A percentile compares a stretch with the other conserved stretches of the same genome.
These are phyloP conservation scores for Pythium biforme DNA, from an alignment of 352 stramenopile genomes.

Conservation along the genomic window DNA sequence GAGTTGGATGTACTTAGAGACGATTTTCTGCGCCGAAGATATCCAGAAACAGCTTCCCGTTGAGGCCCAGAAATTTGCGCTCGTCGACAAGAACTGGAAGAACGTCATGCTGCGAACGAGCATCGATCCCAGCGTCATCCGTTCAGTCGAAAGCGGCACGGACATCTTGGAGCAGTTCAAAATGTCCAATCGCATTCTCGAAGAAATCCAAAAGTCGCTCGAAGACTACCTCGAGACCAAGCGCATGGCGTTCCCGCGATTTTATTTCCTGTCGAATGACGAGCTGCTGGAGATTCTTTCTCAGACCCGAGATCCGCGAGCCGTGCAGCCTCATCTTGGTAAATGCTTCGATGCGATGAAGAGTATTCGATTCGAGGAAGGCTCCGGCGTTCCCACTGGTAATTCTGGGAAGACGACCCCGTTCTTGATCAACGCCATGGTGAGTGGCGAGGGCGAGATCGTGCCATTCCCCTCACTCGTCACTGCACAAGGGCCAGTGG, in stretches of 20 bases:
- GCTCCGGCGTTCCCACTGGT: slow-evolving; percentile 77
- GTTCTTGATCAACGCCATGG: slow-evolving; percentile 73
- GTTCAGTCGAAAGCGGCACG: slow-evolving; percentile 64
- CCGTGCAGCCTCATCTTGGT: slow-evolving; percentile 93
- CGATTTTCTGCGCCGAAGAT: slow-evolving; percentile 87
- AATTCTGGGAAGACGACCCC: slow-evolving; percentile 45
- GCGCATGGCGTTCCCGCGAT: slow-evolving; percentile 90
- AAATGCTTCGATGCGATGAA: slow-evolving; percentile 95
- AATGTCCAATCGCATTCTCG: slow-evolving; percentile 80
- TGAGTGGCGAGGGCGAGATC: slow-evolving; percentile 90
- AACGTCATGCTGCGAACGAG: slow-evolving; percentile 79
- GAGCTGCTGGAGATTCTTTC: slow-evolving; percentile 93
- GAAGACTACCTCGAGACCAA: slow-evolving; percentile 95
- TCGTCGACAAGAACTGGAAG: slow-evolving; percentile 88
- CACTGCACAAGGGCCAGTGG: slow-evolving; percentile 72
- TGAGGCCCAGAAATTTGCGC: slow-evolving; percentile 81
- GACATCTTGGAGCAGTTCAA: slow-evolving; percentile 84
- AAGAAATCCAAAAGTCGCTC: slow-evolving; percentile 93
- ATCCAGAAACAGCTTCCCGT: slow-evolving; percentile 88
- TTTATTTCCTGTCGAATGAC: slow-evolving; percentile 95
- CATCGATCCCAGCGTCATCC: slow-evolving; percentile 72
- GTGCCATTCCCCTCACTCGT: slow-evolving; percentile 81
- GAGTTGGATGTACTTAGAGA: slow-evolving; percentile 90
- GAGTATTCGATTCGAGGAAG: slow-evolving; percentile 82
- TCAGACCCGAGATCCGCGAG: slow-evolving; percentile 90